A percentile compares a stretch with the other conserved stretches of the same genome.
phyloP scores from a whole-genome alignment of 345 rosid genomes.

The Arabidopsis arenosa region DNA sequence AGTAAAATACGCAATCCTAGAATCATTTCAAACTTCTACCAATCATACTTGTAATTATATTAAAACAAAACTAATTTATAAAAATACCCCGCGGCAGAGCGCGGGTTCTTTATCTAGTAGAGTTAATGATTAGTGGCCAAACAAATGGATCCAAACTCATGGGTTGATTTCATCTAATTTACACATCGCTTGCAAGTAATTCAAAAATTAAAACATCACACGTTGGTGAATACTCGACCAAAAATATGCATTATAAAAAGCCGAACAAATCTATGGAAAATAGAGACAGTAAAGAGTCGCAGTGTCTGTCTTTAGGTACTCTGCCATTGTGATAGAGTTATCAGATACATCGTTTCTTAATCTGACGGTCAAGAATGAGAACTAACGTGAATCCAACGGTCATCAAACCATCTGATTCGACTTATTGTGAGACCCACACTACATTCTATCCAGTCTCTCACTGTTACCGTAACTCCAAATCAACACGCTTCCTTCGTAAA shows the following conservation, averaged over 20 bases:
- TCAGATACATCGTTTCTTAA: slow-evolving; percentile 15
- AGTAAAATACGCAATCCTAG: no score
- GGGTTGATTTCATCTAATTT: neutral
- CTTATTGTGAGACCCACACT: slow-evolving; percentile 11
- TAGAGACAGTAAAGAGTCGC: slow-evolving; percentile 21
- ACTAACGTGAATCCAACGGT: slow-evolving; percentile 30
- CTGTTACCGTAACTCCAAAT: slow-evolving; percentile 31
- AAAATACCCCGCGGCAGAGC: no score
- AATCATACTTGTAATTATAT: no score
- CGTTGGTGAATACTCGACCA: neutral
- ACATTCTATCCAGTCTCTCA: neutral
- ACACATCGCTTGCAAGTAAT: neutral
- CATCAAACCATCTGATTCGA: slow-evolving; percentile 1
- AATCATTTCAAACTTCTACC: no score
- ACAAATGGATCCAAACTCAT: slow-evolving; percentile 15
- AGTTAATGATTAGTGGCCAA: neutral
- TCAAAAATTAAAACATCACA: neutral
- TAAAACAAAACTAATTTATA: no score
- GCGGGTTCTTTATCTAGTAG: no score
- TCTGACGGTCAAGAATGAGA: slow-evolving; percentile 28
- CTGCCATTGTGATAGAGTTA: slow-evolving; percentile 8
- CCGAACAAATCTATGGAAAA: slow-evolving; percentile 11
- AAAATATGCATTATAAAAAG: neutral
- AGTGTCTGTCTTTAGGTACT: slow-evolving; percentile 28
- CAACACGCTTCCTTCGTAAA: slow-evolving; percentile 41